These are phyloP conservation scores for Cantharellus anzutake DNA, from an alignment of 768 basidiomycete genomes.

Conservation along the genomic window DNA sequence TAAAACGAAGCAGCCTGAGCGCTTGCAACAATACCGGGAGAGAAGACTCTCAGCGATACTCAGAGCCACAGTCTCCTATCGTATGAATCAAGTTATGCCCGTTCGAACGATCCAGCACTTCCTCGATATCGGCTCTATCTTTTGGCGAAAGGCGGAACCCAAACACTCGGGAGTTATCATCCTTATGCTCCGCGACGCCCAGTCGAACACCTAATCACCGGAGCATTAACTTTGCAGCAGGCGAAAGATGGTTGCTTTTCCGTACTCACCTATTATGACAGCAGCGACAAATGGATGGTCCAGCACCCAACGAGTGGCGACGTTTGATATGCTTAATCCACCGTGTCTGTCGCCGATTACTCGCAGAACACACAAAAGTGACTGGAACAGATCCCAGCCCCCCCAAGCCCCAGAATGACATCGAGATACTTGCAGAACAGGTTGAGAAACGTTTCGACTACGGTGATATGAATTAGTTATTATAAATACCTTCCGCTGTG, in stretches of 20 bases:
- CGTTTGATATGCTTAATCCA: slow-evolving; percentile 41
- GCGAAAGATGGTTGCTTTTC: background rate
- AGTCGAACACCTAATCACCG: slow-evolving; percentile 38
- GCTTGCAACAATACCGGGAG: background rate
- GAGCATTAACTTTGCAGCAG: background rate
- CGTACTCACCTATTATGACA: slow-evolving; percentile 46
- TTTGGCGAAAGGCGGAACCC: slow-evolving; percentile 33
- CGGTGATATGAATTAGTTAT: background rate
- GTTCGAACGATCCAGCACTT: slow-evolving; percentile 38
- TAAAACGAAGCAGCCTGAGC: background rate
- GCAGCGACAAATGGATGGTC: slow-evolving; percentile 63
- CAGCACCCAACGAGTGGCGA: slow-evolving; percentile 68
- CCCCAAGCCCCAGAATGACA: slow-evolving; percentile 68
- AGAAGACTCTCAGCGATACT: slow-evolving; percentile 36
- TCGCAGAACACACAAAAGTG: slow-evolving; percentile 37
- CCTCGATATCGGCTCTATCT: slow-evolving; percentile 45
- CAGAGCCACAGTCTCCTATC: slow-evolving; percentile 71
- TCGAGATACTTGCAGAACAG: slow-evolving; percentile 48
- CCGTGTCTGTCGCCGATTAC: slow-evolving; percentile 48
- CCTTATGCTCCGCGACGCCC: slow-evolving; percentile 53
- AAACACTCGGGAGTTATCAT: slow-evolving; percentile 48
- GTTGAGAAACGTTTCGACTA: background rate
- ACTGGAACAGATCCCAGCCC: slow-evolving; percentile 55
- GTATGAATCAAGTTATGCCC: slow-evolving; percentile 39
- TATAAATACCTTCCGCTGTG: slow-evolving; percentile 51